Evolutionary conservation across 2,329 filamentous ascomycete genomes (phyloP).

Genomic region (Arthroderma sp.): DNA sequence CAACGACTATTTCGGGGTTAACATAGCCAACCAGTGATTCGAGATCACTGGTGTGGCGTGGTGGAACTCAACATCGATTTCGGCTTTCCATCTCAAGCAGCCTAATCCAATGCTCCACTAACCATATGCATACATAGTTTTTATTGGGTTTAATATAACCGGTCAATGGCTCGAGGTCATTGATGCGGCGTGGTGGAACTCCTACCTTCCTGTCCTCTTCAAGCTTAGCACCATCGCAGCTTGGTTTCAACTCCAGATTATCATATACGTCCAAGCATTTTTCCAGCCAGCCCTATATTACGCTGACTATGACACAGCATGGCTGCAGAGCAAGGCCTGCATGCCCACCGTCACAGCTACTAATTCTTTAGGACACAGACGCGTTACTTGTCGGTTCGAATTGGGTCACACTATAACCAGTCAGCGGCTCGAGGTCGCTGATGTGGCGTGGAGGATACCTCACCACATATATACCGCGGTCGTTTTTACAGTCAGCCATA

Average conservation of each 20-base stretch:
- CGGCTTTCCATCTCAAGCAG: background rate
- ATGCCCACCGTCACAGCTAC: too few species aligned
- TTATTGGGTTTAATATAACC: background rate
- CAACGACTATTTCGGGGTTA: background rate
- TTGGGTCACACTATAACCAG: conserved; percentile 2
- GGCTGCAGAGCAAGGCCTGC: too few species aligned
- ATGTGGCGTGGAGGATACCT: conserved; percentile 4
- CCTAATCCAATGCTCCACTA: background rate
- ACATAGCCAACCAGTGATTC: conserved; percentile 1
- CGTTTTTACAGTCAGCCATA: background rate
- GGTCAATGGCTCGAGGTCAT: background rate
- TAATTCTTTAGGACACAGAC: too few species aligned
- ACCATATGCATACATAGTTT: background rate
- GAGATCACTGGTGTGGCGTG: conserved; percentile 2
- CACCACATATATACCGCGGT: background rate
- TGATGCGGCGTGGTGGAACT: background rate
- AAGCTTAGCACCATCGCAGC: background rate
- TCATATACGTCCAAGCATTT: too few species aligned
- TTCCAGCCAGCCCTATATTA: too few species aligned
- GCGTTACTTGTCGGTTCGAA: background rate
- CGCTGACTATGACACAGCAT: too few species aligned
- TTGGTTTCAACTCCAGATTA: too few species aligned
- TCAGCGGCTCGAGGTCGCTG: background rate
- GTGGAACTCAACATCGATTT: background rate
- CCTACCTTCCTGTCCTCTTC: background rate